Percentiles rank a stretch among this genome's conserved stretches.
These are phyloP conservation scores for Paramecium biaurelia DNA, from an alignment of 73 alveolate species.

Conservation along the genomic window DNA sequence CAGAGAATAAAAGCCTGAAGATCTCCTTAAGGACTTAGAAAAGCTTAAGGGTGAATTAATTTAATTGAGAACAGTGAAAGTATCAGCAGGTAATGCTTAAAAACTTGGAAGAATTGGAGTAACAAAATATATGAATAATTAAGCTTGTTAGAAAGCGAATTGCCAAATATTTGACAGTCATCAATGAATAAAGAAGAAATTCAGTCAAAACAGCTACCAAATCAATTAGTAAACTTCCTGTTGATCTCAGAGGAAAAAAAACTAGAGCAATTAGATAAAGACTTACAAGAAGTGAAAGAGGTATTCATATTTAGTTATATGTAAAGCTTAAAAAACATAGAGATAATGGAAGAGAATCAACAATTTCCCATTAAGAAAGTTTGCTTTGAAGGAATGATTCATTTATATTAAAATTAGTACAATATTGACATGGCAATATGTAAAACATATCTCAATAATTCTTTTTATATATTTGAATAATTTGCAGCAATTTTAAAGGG, in stretches of 20 bases:
- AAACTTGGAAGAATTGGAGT: conserved; percentile 28
- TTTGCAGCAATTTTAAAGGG: not conserved
- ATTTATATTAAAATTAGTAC: not conserved
- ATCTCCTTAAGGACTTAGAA: not conserved
- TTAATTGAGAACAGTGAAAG: not conserved
- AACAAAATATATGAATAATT: not conserved
- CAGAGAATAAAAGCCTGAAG: conserved; percentile 18
- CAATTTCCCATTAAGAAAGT: conserved; percentile 48
- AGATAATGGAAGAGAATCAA: conserved; percentile 44
- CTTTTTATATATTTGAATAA: not conserved
- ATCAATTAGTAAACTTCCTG: not conserved
- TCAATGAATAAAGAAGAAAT: conserved; percentile 12
- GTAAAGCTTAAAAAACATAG: conserved; percentile 35
- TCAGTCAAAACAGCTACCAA: not conserved
- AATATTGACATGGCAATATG: not conserved
- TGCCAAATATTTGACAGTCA: conserved; percentile 39
- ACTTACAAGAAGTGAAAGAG: not conserved
- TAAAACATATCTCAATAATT: not conserved
- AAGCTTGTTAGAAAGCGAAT: conserved; percentile 37
- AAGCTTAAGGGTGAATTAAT: conserved; percentile 2
- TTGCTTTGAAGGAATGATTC: conserved; percentile 23
- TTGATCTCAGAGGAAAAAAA: not conserved
- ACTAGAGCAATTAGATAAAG: conserved; percentile 34
- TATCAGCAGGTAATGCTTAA: conserved; percentile 46
- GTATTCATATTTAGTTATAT: not conserved